Evolutionary conservation across 768 basidiomycete genomes (phyloP).

Genomic region (Roridomyces roridus): DNA sequence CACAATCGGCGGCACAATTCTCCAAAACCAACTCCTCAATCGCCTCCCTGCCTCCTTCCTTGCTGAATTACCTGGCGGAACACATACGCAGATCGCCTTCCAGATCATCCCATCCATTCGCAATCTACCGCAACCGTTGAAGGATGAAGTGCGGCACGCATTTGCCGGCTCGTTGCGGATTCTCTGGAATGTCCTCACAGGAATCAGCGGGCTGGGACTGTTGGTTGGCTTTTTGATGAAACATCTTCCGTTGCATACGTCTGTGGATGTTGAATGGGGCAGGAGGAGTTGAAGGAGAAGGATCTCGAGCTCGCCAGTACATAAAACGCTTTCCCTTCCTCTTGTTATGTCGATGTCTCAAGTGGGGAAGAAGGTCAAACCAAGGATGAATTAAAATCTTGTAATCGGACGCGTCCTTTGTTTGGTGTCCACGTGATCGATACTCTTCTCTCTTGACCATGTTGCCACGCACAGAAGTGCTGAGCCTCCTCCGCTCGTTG

Average conservation of each 20-base stretch:
- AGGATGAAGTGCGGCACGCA: conserved; percentile 39
- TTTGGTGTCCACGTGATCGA: too few species aligned
- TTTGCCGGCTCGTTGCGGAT: conserved; percentile 45
- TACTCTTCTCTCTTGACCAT: too few species aligned
- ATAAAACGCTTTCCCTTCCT: too few species aligned
- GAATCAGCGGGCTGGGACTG: conserved; percentile 38
- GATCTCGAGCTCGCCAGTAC: too few species aligned
- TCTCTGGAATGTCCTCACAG: too few species aligned
- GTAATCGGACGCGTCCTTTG: too few species aligned
- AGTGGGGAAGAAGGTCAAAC: too few species aligned
- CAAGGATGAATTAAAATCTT: too few species aligned
- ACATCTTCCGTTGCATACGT: conserved; percentile 33
- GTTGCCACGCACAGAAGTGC: background rate
- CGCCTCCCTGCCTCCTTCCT: conserved; percentile 47
- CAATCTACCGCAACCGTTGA: conserved; percentile 38
- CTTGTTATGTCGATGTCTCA: too few species aligned
- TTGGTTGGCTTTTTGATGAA: conserved; percentile 37
- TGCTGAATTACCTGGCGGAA: conserved; percentile 38
- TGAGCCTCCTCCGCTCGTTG: conserved; percentile 5
- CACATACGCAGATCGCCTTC: conserved; percentile 51
- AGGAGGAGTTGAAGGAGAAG: too few species aligned
- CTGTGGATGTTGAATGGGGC: conserved; percentile 33
- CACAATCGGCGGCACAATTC: conserved; percentile 52
- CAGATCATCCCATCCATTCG: conserved; percentile 50
- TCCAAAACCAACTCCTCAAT: conserved; percentile 55